phyloP scores from a whole-genome alignment of 257 asterid species.

The Ballota nigra region DNA sequence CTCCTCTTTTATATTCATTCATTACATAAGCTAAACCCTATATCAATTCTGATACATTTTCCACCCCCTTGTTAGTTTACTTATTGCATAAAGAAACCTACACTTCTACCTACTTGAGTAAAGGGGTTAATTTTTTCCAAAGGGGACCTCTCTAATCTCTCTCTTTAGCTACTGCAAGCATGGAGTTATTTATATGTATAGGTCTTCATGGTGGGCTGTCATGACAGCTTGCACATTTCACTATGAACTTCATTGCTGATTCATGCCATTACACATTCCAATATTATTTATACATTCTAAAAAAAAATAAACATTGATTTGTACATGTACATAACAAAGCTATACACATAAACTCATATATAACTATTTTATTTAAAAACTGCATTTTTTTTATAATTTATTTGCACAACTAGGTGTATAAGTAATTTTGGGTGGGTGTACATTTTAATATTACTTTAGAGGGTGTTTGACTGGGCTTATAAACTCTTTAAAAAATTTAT shows the following conservation, averaged over 20 bases:
- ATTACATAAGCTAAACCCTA: neutral
- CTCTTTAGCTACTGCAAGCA: neutral
- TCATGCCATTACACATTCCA: too few species aligned
- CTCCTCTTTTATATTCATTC: neutral
- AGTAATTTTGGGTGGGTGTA: too few species aligned
- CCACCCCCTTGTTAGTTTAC: slow-evolving; percentile 9
- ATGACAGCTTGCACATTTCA: slow-evolving; percentile 21
- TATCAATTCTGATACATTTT: slow-evolving; percentile 17
- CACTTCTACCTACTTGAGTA: slow-evolving; percentile 3
- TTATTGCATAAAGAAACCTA: slow-evolving; percentile 24
- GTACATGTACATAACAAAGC: too few species aligned
- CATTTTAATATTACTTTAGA: too few species aligned
- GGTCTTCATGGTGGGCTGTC: neutral
- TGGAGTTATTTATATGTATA: neutral
- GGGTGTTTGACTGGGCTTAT: too few species aligned
- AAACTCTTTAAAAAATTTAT: too few species aligned
- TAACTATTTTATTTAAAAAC: too few species aligned
- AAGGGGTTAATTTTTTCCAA: neutral
- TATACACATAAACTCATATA: too few species aligned
- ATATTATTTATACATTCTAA: too few species aligned
- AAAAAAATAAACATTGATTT: too few species aligned
- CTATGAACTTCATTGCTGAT: neutral
- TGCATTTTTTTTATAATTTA: too few species aligned
- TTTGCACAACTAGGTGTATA: too few species aligned
- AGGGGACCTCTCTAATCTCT: slow-evolving; percentile 26